Evolutionary conservation across 768 basidiomycete species (phyloP).

Genomic region (Lepiota venenata): DNA sequence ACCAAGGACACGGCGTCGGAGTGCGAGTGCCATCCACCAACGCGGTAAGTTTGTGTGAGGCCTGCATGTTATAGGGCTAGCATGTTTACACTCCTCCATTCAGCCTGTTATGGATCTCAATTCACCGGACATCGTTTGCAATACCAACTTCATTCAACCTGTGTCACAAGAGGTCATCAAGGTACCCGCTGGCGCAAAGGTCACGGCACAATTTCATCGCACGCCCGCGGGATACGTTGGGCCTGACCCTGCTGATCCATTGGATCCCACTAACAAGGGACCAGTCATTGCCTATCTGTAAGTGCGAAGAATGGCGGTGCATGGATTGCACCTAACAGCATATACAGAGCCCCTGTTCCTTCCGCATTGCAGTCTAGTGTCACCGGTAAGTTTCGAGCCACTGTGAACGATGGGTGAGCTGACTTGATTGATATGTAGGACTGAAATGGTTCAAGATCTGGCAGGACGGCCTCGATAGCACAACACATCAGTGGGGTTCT

Average conservation of each 20-base stretch:
- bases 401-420: constrained; percentile 3
- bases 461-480: constrained; percentile 38
- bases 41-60: constrained; percentile 19
- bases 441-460: constrained; percentile 56
- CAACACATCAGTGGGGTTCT: constrained; percentile 39
- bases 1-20: constrained; percentile 40
- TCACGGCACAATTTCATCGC: constrained; percentile 48
- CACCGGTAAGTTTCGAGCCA: constrained; percentile 22
- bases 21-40: constrained; percentile 40
- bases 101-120: constrained; percentile 52
- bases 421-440: constrained; percentile 20
- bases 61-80: too few relatives aligned
- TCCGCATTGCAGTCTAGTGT: constrained; percentile 40
- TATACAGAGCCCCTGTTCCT: constrained; percentile 35
- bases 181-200: constrained; percentile 44
- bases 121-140: constrained; percentile 50
- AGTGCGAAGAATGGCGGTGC: constrained; percentile 13
- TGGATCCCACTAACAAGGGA: constrained; percentile 39
- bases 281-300: constrained; percentile 47
- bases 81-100: background rate
- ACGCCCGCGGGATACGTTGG: constrained; percentile 30
- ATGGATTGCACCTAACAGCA: background rate
- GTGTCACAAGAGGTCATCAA: constrained; percentile 41
- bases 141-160: constrained; percentile 46
- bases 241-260: constrained; percentile 32